Base-by-base conservation (phyloP, 768 basidiomycete genomes). In the Russula compacta region DNA sequence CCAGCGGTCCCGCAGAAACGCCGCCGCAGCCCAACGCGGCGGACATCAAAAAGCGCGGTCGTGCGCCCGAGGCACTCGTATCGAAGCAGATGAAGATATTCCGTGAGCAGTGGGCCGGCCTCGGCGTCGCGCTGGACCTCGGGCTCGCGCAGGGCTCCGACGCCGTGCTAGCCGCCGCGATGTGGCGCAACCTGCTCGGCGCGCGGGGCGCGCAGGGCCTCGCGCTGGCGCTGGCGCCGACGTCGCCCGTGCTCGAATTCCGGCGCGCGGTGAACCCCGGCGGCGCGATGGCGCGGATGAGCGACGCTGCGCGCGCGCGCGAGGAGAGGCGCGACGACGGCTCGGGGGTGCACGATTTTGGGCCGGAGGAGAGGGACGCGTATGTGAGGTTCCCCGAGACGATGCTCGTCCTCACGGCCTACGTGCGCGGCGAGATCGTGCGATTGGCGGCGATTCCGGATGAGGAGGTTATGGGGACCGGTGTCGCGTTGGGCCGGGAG, bases 151-250 rank as follows among this genome's bases (percentile, higher is more conserved):
- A 77, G 49, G 83, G 85, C 24, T 57, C 52, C 50, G 95, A 98
- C 70, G 77, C 82, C 61, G 89, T 94, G 64, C 78, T 98, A 73
- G 92, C 95, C 0, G 87, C 77, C 14, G 89, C 91, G 1, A 74
- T 97, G 0, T 98, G 95, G 95, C 78, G 95, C 52, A 97, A 98
- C 71, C 68, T 97, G 40, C 84, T 97, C 43, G 92, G 89, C 8
- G 89, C 83, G 1, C 80, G 92, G 12, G 94, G 92, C 6, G 89
- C 89, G 9, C 77, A 79, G 60, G 89, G 87, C 2, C 85, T 91
- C 56, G 76, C 75, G 9, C 69, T 71, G 56, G 53, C 64, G 50
- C 61, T 38, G 11, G 63, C 49, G 19, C 58, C 52, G 46, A 50
- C 70, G 52, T 68, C 43, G 17, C 46, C 48, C 19, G 59, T 65